Percentiles rank a stretch among this genome's conserved stretches.
Conservation (phyloP, 306 rosid genomes). For the Pterocarpus macrocarpus region DNA sequence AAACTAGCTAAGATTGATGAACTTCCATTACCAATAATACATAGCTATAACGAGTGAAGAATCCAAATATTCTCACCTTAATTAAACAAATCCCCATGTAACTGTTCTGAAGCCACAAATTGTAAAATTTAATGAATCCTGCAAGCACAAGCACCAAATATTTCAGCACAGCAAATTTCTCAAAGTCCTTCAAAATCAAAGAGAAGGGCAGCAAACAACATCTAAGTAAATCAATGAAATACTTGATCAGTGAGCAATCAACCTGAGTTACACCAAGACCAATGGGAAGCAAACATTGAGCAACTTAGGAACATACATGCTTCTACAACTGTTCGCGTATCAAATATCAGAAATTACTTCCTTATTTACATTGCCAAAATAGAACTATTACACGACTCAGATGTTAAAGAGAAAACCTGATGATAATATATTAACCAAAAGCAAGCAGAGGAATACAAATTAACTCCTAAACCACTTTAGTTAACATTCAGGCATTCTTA, state of each 20-base stretch:
- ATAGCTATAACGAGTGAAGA: conserved; percentile 1
- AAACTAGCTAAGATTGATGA: neutral
- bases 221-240: neutral
- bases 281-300: neutral
- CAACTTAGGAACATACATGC: neutral
- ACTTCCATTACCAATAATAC: neutral
- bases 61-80: conserved; percentile 59
- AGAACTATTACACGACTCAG: neutral
- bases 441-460: neutral
- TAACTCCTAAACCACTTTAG: neutral
- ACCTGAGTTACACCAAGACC: too few species aligned
- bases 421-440: too few species aligned
- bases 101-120: conserved; percentile 42
- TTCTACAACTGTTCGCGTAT: neutral
- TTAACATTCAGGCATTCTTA: neutral
- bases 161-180: conserved; percentile 32
- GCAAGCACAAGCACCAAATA: conserved; percentile 49
- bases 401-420: neutral
- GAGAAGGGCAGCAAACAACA: conserved; percentile 23
- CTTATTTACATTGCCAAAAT: too few species aligned
- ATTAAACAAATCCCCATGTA: conserved; percentile 73
- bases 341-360: neutral
- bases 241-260: too few species aligned
- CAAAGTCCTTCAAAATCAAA: conserved; percentile 1
- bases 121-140: conserved; percentile 45